phyloP scores from a whole-genome alignment of 2,329 filamentous ascomycete genomes.

The Blumeria hordei region DNA sequence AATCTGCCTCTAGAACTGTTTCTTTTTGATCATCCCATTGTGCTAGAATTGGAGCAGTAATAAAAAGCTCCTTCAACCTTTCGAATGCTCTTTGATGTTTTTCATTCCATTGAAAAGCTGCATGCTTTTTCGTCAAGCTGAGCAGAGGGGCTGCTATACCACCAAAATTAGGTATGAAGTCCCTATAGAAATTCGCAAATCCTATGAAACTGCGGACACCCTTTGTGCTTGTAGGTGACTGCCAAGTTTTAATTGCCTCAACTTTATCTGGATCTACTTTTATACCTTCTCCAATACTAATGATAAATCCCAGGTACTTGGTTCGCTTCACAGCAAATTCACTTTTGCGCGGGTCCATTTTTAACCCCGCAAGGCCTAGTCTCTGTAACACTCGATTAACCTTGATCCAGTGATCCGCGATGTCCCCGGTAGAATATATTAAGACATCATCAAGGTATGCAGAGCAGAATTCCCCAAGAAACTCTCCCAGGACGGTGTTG shows the following conservation, averaged over 20 bases:
- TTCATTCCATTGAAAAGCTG: neutral
- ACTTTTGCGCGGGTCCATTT: neutral
- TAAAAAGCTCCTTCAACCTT: neutral
- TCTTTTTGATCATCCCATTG: neutral
- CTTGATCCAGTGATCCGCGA: neutral
- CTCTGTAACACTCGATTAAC: neutral
- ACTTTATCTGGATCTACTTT: neutral
- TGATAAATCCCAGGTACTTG: neutral
- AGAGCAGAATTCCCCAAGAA: neutral
- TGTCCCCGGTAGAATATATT: neutral
- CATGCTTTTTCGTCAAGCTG: neutral
- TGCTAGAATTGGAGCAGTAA: neutral
- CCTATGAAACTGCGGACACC: neutral
- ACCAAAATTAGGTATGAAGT: neutral
- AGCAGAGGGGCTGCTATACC: neutral
- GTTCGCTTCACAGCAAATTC: neutral
- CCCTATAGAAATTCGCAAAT: neutral
- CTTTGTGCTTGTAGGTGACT: neutral
- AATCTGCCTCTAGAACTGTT: neutral
- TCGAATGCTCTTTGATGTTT: neutral
- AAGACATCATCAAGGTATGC: conserved; percentile 1
- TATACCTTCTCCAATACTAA: neutral
- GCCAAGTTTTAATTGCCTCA: neutral
- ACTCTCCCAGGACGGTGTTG: neutral
- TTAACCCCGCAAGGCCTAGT: neutral